Evolutionary conservation across 2,329 filamentous ascomycete species (phyloP).

Genomic region (Diaporthe ilicicola): DNA sequence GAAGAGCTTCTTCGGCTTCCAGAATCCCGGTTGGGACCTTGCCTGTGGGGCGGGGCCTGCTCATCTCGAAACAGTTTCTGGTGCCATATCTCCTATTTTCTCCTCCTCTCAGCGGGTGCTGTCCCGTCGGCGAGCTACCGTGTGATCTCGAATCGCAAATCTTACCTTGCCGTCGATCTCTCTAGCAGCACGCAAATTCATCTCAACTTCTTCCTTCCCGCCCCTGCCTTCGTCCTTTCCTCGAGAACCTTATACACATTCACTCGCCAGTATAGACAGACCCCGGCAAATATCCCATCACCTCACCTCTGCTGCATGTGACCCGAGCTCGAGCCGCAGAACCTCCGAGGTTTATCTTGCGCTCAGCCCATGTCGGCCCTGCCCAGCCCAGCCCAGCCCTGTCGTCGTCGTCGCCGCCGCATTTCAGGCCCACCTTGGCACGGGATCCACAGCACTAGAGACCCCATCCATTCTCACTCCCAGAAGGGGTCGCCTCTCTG

Average conservation of each 20-base stretch:
- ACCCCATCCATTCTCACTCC: constrained; percentile 13
- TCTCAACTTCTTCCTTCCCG: constrained; percentile 22
- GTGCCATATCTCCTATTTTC: background rate
- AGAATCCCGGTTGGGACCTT: background rate
- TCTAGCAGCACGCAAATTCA: constrained; percentile 14
- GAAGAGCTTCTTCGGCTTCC: constrained; percentile 1
- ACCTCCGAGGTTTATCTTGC: constrained; percentile 8
- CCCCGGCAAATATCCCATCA: background rate
- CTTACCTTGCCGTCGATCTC: constrained; percentile 14
- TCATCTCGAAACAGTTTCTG: background rate
- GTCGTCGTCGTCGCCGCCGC: constrained; percentile 30
- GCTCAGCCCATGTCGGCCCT: background rate
- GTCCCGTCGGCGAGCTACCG: constrained; percentile 11
- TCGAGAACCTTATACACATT: background rate
- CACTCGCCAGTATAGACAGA: background rate
- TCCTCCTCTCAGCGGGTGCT: background rate
- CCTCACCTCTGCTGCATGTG: constrained; percentile 3
- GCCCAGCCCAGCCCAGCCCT: constrained; percentile 15
- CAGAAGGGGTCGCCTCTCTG: constrained; percentile 27
- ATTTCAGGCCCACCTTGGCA: constrained; percentile 27
- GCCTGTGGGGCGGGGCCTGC: background rate
- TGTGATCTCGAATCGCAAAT: constrained; percentile 17
- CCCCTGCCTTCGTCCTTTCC: constrained; percentile 11
- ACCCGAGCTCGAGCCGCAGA: background rate
- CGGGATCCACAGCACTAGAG: constrained; percentile 27